Percentiles rank a stretch among this genome's conserved stretches.
phyloP scores from a whole-genome alignment of 1,284 basidiomycete genomes.

The Neolentinus lepideus region DNA sequence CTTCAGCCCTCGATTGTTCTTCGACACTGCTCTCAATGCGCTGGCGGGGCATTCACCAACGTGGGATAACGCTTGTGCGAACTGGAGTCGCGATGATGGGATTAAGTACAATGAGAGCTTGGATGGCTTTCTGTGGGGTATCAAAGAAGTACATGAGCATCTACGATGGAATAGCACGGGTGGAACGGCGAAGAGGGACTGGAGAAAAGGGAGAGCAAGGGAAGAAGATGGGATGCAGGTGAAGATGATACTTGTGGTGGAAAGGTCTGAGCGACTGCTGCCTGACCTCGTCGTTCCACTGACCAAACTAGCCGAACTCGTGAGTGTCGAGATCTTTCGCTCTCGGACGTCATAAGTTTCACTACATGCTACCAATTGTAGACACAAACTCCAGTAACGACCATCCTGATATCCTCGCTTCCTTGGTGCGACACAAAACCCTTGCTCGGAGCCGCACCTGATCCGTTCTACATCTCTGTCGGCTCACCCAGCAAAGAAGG shows the following conservation, averaged over 20 bases:
- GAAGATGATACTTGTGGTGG: conserved; percentile 56
- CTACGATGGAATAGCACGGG: conserved; percentile 12
- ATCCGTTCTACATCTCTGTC: conserved; percentile 71
- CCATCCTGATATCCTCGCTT: conserved; percentile 62
- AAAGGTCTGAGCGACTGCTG: conserved; percentile 64
- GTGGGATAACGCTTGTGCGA: conserved; percentile 55
- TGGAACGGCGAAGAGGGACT: not conserved
- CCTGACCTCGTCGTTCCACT: conserved; percentile 66
- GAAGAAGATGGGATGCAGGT: conserved; percentile 19
- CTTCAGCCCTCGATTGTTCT: conserved; percentile 59
- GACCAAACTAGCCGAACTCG: conserved; percentile 68
- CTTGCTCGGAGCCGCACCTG: conserved; percentile 59
- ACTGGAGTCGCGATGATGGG: conserved; percentile 37
- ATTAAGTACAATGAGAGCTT: conserved; percentile 50
- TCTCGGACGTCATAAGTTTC: too few relatives aligned
- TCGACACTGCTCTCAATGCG: conserved; percentile 57
- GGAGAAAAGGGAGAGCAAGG: conserved; percentile 20
- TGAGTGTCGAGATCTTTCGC: conserved; percentile 35
- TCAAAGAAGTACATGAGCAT: conserved; percentile 22
- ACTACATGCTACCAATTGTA: conserved; percentile 12
- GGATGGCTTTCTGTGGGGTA: conserved; percentile 61
- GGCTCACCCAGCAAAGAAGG: conserved; percentile 54
- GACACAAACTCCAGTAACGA: conserved; percentile 39
- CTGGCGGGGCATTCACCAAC: conserved; percentile 45
- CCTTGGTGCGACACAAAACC: conserved; percentile 76